A percentile compares a stretch with the other conserved stretches of the same genome.
phyloP scores from a whole-genome alignment of 768 basidiomycete species.

The Hericium alpestre region DNA sequence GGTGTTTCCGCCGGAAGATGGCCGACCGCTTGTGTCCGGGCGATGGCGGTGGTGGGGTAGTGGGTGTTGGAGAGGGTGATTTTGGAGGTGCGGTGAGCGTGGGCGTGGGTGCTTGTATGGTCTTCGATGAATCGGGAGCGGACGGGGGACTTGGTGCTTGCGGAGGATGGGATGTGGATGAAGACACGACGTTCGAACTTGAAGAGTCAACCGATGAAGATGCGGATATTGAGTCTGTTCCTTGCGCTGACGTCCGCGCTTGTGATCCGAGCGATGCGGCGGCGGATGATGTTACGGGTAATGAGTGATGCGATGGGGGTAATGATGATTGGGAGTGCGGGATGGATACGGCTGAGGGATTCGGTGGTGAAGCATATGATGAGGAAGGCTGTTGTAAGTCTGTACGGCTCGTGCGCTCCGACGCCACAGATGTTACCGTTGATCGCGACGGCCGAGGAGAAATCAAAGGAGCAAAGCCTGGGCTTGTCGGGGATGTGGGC shows the following conservation, averaged over 20 bases:
- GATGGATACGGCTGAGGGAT: not conserved
- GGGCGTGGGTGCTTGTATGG: not conserved
- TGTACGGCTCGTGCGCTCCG: slow-evolving; percentile 2
- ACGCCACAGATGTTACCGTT: slow-evolving; percentile 7
- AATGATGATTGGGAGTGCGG: not conserved
- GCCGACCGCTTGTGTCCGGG: slow-evolving; percentile 16
- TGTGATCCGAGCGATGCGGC: not conserved
- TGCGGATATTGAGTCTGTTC: not conserved
- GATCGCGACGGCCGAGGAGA: slow-evolving; percentile 8
- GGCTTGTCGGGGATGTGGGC: not conserved
- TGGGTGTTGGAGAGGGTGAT: not conserved
- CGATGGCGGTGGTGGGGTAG: not conserved
- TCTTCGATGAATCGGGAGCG: not conserved
- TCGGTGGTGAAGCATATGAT: not conserved
- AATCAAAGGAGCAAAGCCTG: not conserved
- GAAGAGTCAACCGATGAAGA: not conserved
- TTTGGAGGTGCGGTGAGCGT: not conserved
- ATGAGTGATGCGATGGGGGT: not conserved
- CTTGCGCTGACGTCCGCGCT: not conserved
- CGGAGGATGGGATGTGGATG: too few species aligned
- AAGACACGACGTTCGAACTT: not conserved
- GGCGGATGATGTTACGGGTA: not conserved
- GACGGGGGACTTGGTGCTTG: not conserved
- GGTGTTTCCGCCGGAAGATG: slow-evolving; percentile 2
- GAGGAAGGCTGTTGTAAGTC: slow-evolving; percentile 5